Evolutionary conservation across 805 yeast species (phyloP), one percentile per base, ranked within the genome.

Genomic region (Spathaspora arborariae): DNA sequence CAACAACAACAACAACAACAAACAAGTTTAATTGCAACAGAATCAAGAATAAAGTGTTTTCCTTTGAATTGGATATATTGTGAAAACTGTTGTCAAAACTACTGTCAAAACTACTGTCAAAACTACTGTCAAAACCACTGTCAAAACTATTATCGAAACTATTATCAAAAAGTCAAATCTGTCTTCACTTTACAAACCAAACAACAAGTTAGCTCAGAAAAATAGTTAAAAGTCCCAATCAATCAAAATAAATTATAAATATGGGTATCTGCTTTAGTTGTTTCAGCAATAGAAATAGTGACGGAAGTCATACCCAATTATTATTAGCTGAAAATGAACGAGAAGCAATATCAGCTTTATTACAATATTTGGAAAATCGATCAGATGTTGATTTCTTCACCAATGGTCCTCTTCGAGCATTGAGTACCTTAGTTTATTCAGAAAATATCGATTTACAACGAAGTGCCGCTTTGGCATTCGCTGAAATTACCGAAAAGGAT

Each of bases 401-500:
- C 46, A 84, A 83, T 53, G 92, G 96, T 3, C 96, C 96, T 0
- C 73, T 94, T 44, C 79, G 87, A 53, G 97, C 98, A 2, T 76
- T 94, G 51, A 85, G 92, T 49, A 92, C 97, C 0, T 76, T 94
- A 56, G 99, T 94, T 1, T 88, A 92, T 63, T 88, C 97, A 1
- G 97, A 94, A 56, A 94, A 94, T 62, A 80, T 92, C 51, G 97
- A 94, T 65, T 76, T 94, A 47, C 98, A 92, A 68, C 81, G 98
- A 62, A 85, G 96, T 63, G 99, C 99, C 2, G 98, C 99, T 5
- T 76, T 94, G 52, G 98, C 99, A 5, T 94, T 94, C 75, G 98
- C 98, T 13, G 99, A 94, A 65, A 92, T 94, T 47, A 94, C 99
- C 34, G 99, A 94, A 62, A 94, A 94, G 64, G 96, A 90, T 61